Conservation (phyloP, 768 basidiomycete species). For the Amanita fuliginea region DNA sequence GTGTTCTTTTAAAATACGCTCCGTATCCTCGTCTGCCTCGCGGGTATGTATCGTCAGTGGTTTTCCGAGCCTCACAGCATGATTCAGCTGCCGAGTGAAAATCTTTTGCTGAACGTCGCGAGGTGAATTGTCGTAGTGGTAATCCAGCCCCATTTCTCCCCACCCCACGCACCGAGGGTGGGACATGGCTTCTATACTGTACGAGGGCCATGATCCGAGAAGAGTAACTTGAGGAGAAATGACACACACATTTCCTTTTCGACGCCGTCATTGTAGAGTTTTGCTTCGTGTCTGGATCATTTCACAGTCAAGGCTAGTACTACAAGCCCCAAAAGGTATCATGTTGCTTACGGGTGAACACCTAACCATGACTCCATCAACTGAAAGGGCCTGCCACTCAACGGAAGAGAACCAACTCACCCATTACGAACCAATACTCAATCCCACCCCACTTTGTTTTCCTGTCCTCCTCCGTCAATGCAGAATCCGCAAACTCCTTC, state of each 20-base stretch:
- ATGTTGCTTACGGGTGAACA: conserved; percentile 56
- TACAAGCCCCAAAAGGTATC: no score
- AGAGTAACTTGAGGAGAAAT: background rate
- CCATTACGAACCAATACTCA: conserved; percentile 79
- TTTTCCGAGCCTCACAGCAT: conserved; percentile 59
- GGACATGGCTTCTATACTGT: conserved; percentile 59
- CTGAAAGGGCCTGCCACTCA: background rate
- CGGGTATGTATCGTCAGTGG: conserved; percentile 81
- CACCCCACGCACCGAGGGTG: conserved; percentile 80
- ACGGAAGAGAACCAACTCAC: conserved; percentile 21
- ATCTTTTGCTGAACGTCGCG: conserved; percentile 56
- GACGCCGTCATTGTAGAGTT: conserved; percentile 51
- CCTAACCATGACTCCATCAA: conserved; percentile 25
- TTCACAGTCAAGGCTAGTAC: no score
- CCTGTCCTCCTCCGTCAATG: conserved; percentile 37
- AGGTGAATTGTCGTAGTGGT: conserved; percentile 74
- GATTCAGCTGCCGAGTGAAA: conserved; percentile 55
- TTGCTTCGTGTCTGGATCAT: conserved; percentile 54
- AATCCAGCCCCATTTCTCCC: conserved; percentile 86
- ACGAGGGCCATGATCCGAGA: background rate
- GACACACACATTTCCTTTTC: conserved; percentile 54
- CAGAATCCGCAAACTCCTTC: conserved; percentile 68
- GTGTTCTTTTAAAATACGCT: conserved; percentile 63
- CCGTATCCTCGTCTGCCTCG: conserved; percentile 78
- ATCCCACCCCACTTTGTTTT: conserved; percentile 50